A percentile compares a stretch with the other conserved stretches of the same genome.
Conservation (phyloP, 2,329 filamentous ascomycete species). For the Colletotrichum costaricense region DNA sequence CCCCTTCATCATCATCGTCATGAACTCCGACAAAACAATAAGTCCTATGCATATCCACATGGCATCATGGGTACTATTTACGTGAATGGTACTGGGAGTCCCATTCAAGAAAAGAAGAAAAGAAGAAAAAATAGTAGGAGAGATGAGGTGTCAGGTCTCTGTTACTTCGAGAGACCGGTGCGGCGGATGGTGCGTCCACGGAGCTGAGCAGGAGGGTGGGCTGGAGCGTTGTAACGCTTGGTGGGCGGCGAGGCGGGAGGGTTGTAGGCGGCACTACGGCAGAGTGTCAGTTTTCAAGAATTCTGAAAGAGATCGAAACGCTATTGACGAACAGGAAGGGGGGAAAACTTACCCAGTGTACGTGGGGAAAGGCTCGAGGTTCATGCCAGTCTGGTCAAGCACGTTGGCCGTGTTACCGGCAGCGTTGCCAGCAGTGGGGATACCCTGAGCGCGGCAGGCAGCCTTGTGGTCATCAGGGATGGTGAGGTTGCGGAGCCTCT, state of each 20-base stretch:
- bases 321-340: background rate
- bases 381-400: constrained; percentile 64
- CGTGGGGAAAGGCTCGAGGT: constrained; percentile 59
- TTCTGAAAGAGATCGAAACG: background rate
- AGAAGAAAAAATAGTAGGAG: background rate
- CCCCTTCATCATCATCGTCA: background rate
- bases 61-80: constrained; percentile 32
- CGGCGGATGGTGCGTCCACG: constrained; percentile 24
- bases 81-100: constrained; percentile 13
- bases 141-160: background rate
- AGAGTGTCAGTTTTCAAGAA: constrained; percentile 2
- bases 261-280: constrained; percentile 10
- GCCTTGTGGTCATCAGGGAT: constrained; percentile 70
- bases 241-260: constrained; percentile 2
- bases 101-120: background rate
- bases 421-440: constrained; percentile 71
- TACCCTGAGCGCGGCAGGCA: constrained; percentile 55
- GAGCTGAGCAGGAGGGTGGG: background rate
- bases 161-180: background rate
- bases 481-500: constrained; percentile 63
- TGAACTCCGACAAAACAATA: background rate
- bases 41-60: constrained; percentile 10
- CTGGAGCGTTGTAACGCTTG: background rate
- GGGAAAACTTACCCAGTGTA: constrained; percentile 55
- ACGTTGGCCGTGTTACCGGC: constrained; percentile 70